A percentile compares a stretch with the other conserved stretches of the same genome.
Conservation (phyloP, 2,329 filamentous ascomycete genomes). For the Sporothrix inflata region DNA sequence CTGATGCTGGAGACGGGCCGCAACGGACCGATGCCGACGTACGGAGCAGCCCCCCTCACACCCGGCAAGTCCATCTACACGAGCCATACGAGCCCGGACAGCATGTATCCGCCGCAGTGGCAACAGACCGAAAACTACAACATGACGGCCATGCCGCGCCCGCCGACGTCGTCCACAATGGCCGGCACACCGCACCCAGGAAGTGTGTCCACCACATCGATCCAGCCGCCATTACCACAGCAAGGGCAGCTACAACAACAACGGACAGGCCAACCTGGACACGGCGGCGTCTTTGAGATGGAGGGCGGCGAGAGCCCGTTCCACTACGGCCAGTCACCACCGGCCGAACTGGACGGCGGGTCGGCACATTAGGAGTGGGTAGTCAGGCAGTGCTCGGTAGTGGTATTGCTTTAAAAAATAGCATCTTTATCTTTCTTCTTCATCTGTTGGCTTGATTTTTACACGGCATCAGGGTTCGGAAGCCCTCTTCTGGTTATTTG, state of each 20-base stretch:
- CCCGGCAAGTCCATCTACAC: background rate
- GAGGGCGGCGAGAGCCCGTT: background rate
- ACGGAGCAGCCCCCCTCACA: background rate
- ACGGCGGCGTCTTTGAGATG: background rate
- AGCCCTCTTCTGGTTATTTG: background rate
- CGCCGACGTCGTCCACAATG: background rate
- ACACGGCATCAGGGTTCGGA: background rate
- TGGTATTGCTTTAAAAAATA: no score
- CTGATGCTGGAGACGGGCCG: background rate
- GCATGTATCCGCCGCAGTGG: background rate
- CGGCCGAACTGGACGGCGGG: background rate
- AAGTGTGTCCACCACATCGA: background rate
- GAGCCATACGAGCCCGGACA: background rate
- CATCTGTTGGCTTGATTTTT: background rate
- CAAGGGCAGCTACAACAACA: background rate
- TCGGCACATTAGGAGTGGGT: background rate
- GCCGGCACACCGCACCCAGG: background rate
- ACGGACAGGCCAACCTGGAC: background rate
- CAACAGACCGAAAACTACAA: background rate
- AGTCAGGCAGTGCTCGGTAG: no score
- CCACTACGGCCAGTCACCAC: background rate
- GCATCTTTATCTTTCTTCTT: background rate
- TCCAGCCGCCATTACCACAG: background rate
- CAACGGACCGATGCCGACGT: background rate
- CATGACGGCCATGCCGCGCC: background rate